Evolutionary conservation across 805 yeast genomes (phyloP).

Genomic region (Millerozyma acaciae): DNA sequence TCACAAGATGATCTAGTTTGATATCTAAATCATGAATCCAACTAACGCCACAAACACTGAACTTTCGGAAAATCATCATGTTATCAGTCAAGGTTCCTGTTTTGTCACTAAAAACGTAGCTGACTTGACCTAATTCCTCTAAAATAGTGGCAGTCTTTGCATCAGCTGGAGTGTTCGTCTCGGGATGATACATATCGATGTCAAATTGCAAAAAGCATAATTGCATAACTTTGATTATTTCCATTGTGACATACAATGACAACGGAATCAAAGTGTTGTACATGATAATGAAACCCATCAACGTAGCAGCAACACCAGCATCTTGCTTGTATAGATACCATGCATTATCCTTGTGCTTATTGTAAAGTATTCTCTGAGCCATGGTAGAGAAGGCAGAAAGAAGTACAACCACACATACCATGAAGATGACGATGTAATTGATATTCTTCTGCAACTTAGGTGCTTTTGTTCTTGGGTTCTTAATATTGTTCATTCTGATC

Average conservation of each 20-base stretch:
- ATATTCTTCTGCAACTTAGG: slow-evolving; percentile 85
- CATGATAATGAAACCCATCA: slow-evolving; percentile 97
- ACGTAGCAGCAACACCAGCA: slow-evolving; percentile 81
- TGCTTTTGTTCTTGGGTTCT: slow-evolving; percentile 85
- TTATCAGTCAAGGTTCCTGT: slow-evolving; percentile 97
- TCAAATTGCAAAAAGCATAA: slow-evolving; percentile 79
- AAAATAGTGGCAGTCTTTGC: slow-evolving; percentile 93
- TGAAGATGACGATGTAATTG: slow-evolving; percentile 77
- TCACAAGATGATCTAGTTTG: slow-evolving; percentile 15
- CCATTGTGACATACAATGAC: slow-evolving; percentile 94
- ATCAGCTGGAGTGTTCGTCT: slow-evolving; percentile 85
- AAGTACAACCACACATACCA: slow-evolving; percentile 77
- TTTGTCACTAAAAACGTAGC: slow-evolving; percentile 91
- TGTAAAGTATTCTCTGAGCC: slow-evolving; percentile 61
- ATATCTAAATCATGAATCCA: slow-evolving; percentile 80
- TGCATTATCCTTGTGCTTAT: slow-evolving; percentile 33
- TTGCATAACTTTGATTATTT: slow-evolving; percentile 87
- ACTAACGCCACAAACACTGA: slow-evolving; percentile 81
- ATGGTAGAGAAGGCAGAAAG: slow-evolving; percentile 78
- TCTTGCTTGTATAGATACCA: slow-evolving; percentile 78
- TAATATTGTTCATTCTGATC: slow-evolving; percentile 90
- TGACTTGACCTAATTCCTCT: slow-evolving; percentile 96
- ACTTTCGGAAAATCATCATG: slow-evolving; percentile 84
- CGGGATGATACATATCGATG: slow-evolving; percentile 87
- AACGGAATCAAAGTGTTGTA: slow-evolving; percentile 93